A percentile compares a stretch with the other conserved stretches of the same genome.
Evolutionary conservation across 441 rosid genomes (phyloP).

Genomic region (Jatropha multifida): DNA sequence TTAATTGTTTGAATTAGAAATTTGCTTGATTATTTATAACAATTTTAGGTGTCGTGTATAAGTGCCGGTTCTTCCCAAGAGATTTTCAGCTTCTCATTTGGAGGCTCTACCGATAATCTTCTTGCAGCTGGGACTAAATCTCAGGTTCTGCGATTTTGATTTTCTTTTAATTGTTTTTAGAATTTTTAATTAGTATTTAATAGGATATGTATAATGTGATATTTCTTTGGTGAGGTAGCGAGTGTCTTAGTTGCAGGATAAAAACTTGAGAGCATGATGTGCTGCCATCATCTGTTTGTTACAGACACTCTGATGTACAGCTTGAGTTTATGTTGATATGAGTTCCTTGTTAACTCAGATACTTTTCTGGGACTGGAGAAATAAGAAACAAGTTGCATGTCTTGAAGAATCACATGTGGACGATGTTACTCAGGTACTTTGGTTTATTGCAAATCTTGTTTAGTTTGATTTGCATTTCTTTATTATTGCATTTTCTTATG

Average conservation of each 20-base stretch:
- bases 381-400: conserved; percentile 85
- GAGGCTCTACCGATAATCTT: conserved; percentile 65
- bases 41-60: conserved; percentile 60
- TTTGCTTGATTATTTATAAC: neutral
- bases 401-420: conserved; percentile 84
- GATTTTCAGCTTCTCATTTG: conserved; percentile 78
- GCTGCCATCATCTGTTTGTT: neutral
- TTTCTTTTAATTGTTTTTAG: neutral
- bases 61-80: conserved; percentile 53
- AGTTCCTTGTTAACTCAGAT: conserved; percentile 43
- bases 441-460: neutral
- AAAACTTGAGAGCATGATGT: neutral
- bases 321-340: neutral
- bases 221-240: no score
- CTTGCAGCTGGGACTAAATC: conserved; percentile 86
- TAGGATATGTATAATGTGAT: no score
- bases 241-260: no score
- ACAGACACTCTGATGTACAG: neutral
- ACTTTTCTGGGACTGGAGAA: conserved; percentile 95
- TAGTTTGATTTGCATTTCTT: conserved; percentile 4
- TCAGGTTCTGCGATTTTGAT: conserved; percentile 46
- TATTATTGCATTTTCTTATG: neutral
- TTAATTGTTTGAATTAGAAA: neutral
- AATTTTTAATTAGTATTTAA: neutral
- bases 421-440: conserved; percentile 84